Evolutionary conservation across 2,329 filamentous ascomycete genomes (phyloP), one percentile per base, ranked within the genome.

Genomic region (Claviceps citrina): DNA sequence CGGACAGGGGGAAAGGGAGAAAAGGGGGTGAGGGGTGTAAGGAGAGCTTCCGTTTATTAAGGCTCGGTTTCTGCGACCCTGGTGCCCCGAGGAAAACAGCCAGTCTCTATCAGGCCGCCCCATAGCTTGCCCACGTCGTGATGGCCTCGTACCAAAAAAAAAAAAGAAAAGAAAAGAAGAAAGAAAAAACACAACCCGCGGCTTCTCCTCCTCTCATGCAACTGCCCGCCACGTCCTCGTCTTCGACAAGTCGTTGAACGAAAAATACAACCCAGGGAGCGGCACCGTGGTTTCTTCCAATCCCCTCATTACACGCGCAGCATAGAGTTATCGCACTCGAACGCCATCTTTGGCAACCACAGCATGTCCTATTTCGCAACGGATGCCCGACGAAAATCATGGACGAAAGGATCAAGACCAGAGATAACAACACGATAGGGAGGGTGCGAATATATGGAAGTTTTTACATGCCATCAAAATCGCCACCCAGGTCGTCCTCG

Each of bases 401-500:
- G 22, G 22, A 24, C 8, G 22, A 8, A 24, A 24, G 5, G 8
- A 24, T 8, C 8, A 24, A 8, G 22, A 8, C 5, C 22, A 24
- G 22, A 40, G 25, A 13, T n/a, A 39, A 39, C 38, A 28, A 46
- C 43, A 45, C 38, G 40, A 36, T 28, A 38, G 27, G 25, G 22
- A 24, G 22, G n/a, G 37, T 36, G 18, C 22, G 38, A 24, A 26
- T 22, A 38, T n/a, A n/a, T n/a, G n/a, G n/a, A n/a, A n/a, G 5
- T 12, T 26, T 26, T 74, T 81, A 96, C 71, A 96, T 85, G 53
- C 85, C 89, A 54, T 96, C 91, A 62, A 95, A 96, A 55, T 95
- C 89, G 43, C 86, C 89, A 40, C 84, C 86, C 36, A 93, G 80
- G 65, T 96, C 91, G 55, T 95, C 91, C 53, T 95, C 91, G 53